Evolutionary conservation across 371 early-diverging fungal genomes (phyloP).

Genomic region (Lichtheimia hyalospora): DNA sequence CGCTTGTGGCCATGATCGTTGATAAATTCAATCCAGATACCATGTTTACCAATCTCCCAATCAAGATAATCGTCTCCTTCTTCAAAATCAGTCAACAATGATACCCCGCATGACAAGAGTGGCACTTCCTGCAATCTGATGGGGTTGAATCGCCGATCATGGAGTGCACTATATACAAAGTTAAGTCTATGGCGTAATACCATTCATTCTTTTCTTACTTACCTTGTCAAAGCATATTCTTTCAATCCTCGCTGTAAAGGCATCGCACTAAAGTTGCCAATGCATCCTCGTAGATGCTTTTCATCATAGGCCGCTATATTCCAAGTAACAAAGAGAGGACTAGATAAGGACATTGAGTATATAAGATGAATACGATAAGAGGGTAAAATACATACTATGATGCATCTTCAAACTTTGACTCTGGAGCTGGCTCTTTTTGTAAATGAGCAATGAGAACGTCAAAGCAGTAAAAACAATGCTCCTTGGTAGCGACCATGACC

Average conservation of each 20-base stretch:
- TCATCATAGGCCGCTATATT: conserved; percentile 43
- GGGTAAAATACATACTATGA: conserved; percentile 43
- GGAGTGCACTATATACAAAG: conserved; percentile 59
- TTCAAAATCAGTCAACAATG: conserved; percentile 86
- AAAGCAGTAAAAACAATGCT: conserved; percentile 79
- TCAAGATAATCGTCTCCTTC: conserved; percentile 70
- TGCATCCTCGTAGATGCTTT: conserved; percentile 83
- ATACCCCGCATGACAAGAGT: conserved; percentile 72
- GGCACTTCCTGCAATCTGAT: conserved; percentile 69
- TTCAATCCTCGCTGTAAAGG: conserved; percentile 69
- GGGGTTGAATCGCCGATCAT: conserved; percentile 83
- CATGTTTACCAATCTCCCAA: conserved; percentile 92
- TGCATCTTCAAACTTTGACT: conserved; percentile 50
- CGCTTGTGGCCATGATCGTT: conserved; percentile 45
- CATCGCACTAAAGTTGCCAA: conserved; percentile 86
- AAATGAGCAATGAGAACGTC: conserved; percentile 62
- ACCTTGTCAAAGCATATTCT: conserved; percentile 87
- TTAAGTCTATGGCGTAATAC: background rate
- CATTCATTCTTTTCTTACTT: conserved; percentile 1
- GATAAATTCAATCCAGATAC: conserved; percentile 89
- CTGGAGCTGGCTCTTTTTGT: conserved; percentile 28
- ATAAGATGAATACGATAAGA: background rate
- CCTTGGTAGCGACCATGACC: conserved; percentile 39
- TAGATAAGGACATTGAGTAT: conserved; percentile 10
- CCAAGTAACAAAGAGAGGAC: conserved; percentile 92